Evolutionary conservation across 129 eudicot species (phyloP), one percentile per base, ranked within the genome.

Genomic region (Smallanthus sonchifolius): DNA sequence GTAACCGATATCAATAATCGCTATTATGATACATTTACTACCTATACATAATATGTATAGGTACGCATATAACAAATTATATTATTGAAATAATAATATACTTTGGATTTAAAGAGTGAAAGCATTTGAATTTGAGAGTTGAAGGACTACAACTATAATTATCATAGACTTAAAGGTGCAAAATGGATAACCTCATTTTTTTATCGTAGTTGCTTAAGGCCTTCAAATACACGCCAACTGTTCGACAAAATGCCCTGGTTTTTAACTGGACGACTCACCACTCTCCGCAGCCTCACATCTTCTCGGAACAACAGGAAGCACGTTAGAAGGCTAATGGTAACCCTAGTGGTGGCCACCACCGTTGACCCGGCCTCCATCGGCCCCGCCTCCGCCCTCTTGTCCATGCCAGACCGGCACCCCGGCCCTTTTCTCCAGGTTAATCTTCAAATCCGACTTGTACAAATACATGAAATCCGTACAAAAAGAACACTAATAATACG

Each of bases 341-440:
- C 86, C 4, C 72, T 89, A 51, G 85, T 89, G 55, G 89, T 89
- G 39, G 83, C 96, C 7, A 86, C 92, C 83, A 82, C 96, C 79
- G 42, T 42, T n/a, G 96, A 89, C 72, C 92, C 96, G 13, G 96
- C 96, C 16, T 89, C 96, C 28, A 80, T 84, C 20, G 92, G 92
- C 59, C 96, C 96, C 2, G 92, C 96, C 49, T 84, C 91, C 47
- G 86, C 96, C 68, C 92, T 89, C 49, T 69, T 89, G 36, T 74
- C 96, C 68, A 89, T 89, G 96, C 92, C 96, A 3, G 89, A 80
- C 11, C 86, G 96, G 96, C 82, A 84, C 74, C 92, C 96, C 72
- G 89, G 92, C 36, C 92, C 89, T 28, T 62, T 75, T 51, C 67
- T 89, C 61, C 86, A 82, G 91, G 95, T 87, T 40, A 4, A 51